phyloP scores from a whole-genome alignment of 2,329 filamentous ascomycete genomes.

The Sporothrix euskadiensis region DNA sequence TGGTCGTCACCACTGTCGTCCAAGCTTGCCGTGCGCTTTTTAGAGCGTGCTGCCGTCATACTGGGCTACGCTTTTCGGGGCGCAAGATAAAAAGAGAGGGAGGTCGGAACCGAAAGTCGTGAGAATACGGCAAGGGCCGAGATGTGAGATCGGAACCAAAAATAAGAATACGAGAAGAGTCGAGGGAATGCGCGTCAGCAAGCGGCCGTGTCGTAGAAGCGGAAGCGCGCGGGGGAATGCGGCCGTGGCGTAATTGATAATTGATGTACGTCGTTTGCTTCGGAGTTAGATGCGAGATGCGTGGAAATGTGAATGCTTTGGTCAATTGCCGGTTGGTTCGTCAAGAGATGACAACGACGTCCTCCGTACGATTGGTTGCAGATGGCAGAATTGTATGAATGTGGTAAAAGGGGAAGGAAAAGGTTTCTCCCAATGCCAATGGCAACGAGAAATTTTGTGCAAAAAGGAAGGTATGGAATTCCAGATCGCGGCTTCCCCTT shows the following conservation, averaged over 20 bases:
- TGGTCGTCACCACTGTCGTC: conserved; percentile 17
- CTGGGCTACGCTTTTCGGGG: background rate
- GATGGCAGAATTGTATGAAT: background rate
- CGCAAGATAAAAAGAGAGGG: background rate
- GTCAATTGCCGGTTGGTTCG: background rate
- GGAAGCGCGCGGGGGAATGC: background rate
- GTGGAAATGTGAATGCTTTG: background rate
- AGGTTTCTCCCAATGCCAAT: background rate
- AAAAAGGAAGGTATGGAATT: conserved; percentile 1
- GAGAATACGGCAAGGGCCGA: background rate
- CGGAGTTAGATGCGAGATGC: conserved; percentile 7
- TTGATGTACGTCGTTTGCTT: background rate
- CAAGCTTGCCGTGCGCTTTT: conserved; percentile 26
- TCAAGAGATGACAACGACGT: background rate
- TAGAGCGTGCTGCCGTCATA: conserved; percentile 26
- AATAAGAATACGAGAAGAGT: too few relatives aligned
- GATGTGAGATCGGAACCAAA: background rate
- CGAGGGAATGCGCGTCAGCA: background rate
- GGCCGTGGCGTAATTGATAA: conserved; percentile 1
- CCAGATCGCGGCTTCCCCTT: conserved; percentile 8
- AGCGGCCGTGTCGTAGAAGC: background rate
- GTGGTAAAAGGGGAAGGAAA: background rate
- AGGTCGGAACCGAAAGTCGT: background rate
- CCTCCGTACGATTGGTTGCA: background rate
- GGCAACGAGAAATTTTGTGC: background rate